Evolutionary conservation across 805 yeast genomes (phyloP).

Genomic region (Komagataella ulmi): DNA sequence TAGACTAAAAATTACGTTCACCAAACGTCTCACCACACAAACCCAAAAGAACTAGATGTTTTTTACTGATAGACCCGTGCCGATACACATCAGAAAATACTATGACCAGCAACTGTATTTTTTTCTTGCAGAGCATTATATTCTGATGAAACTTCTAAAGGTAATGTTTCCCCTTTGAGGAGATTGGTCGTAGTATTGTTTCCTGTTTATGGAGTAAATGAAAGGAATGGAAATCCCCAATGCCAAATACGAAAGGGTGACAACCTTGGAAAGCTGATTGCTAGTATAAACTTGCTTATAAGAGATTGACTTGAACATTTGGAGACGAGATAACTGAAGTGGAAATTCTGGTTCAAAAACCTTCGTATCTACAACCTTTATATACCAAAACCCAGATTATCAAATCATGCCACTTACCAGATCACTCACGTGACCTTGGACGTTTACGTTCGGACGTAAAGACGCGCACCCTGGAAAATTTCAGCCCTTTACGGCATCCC

Average conservation of each 20-base stretch:
- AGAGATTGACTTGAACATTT: not conserved
- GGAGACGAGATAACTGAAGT: not conserved
- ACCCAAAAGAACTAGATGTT: not conserved
- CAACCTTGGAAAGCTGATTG: conserved; percentile 7
- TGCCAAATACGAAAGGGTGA: conserved; percentile 17
- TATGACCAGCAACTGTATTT: not conserved
- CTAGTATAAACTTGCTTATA: not conserved
- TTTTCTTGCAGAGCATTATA: conserved; percentile 6
- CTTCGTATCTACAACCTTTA: not conserved
- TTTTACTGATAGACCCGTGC: not conserved
- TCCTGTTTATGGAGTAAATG: conserved; percentile 1
- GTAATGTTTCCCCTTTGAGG: conserved; percentile 14
- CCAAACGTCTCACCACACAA: conserved; percentile 1
- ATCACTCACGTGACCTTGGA: not conserved
- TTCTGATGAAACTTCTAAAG: conserved; percentile 17
- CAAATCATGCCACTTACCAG: not conserved
- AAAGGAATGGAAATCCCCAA: conserved; percentile 21
- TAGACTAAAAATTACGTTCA: not conserved
- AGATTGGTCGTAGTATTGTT: conserved; percentile 5
- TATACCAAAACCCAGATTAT: not conserved
- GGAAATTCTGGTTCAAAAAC: not conserved
- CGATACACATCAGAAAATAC: conserved; percentile 1
- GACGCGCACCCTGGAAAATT: not conserved
- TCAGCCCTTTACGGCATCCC: not conserved
- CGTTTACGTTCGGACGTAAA: not conserved